Percentiles rank a stretch among this genome's conserved stretches.
Evolutionary conservation across 495 filamentous ascomycete species (phyloP).

Genomic region (Penicillium subrubescens): DNA sequence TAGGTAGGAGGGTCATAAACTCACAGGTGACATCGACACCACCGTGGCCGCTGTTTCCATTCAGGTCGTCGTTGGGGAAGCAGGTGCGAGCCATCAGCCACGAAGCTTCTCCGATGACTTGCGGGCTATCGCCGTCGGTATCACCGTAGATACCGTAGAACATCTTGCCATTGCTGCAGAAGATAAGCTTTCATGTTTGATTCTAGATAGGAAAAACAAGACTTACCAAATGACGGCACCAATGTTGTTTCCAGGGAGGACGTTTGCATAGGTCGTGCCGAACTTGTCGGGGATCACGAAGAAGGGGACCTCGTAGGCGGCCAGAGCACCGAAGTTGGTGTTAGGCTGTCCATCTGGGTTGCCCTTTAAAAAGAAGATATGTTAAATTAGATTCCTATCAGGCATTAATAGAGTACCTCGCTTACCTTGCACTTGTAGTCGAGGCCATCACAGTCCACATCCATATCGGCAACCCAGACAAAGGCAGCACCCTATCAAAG

Average conservation of each 20-base stretch:
- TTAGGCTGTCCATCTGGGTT: conserved; percentile 35
- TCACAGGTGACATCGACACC: conserved; percentile 40
- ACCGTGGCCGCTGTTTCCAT: conserved; percentile 34
- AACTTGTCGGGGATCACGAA: conserved; percentile 42
- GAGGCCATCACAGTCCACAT: conserved; percentile 44
- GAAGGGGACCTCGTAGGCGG: conserved; percentile 43
- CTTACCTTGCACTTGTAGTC: conserved; percentile 35
- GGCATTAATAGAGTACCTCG: neutral
- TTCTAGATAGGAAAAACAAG: too few species aligned
- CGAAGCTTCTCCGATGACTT: conserved; percentile 43
- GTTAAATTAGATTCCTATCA: neutral
- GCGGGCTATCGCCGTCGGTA: conserved; percentile 35
- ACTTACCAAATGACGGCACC: conserved; percentile 44
- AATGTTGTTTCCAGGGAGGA: conserved; percentile 38
- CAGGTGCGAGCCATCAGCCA: conserved; percentile 45
- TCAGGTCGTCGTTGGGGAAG: conserved; percentile 38
- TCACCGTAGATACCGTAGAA: conserved; percentile 45
- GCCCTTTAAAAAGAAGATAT: conserved; percentile 20
- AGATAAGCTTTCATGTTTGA: too few species aligned
- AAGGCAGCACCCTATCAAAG: conserved; percentile 34
- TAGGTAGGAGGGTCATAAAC: neutral
- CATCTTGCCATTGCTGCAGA: conserved; percentile 35
- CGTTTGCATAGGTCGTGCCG: conserved; percentile 22
- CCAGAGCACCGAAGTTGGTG: conserved; percentile 41
- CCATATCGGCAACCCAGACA: conserved; percentile 42